Evolutionary conservation across 192 early-diverging fungal genomes (phyloP).

Genomic region (Linderina pennispora): DNA sequence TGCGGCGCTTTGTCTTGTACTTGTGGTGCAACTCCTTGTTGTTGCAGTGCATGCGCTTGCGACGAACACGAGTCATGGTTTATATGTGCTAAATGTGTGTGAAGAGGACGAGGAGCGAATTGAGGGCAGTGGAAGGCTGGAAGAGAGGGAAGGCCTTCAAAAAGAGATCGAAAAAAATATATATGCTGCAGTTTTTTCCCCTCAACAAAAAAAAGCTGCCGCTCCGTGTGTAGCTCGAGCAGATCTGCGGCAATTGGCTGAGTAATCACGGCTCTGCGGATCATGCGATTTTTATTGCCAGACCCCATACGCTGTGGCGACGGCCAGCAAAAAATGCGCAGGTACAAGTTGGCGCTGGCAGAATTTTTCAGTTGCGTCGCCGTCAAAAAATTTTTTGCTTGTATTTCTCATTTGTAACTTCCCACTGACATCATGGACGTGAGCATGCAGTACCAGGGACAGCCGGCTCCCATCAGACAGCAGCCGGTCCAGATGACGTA

Average conservation of each 20-base stretch:
- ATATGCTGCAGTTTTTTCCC: too few species aligned
- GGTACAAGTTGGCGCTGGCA: too few species aligned
- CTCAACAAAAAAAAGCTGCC: too few species aligned
- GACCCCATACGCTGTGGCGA: too few species aligned
- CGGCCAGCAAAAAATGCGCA: too few species aligned
- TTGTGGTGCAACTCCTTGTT: constrained; percentile 72
- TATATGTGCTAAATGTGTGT: constrained; percentile 6
- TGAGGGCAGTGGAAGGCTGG: too few species aligned
- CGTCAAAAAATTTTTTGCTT: neutral
- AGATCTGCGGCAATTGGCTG: too few species aligned
- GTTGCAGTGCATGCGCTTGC: constrained; percentile 47
- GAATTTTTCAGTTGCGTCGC: neutral
- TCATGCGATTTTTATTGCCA: too few species aligned
- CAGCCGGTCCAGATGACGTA: constrained; percentile 17
- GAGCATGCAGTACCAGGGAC: constrained; percentile 1
- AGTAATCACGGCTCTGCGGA: too few species aligned
- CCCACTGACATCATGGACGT: neutral
- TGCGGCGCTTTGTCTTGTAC: constrained; percentile 76
- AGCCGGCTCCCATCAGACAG: neutral
- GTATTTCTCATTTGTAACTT: neutral
- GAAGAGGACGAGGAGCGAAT: neutral
- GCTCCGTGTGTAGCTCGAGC: too few species aligned
- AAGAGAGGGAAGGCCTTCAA: neutral
- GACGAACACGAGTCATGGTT: constrained; percentile 32
- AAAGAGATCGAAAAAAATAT: constrained; percentile 12